A percentile compares a stretch with the other conserved stretches of the same genome.
Evolutionary conservation across 1,139 yeast species (phyloP).

Genomic region (Hyphopichia burtonii): DNA sequence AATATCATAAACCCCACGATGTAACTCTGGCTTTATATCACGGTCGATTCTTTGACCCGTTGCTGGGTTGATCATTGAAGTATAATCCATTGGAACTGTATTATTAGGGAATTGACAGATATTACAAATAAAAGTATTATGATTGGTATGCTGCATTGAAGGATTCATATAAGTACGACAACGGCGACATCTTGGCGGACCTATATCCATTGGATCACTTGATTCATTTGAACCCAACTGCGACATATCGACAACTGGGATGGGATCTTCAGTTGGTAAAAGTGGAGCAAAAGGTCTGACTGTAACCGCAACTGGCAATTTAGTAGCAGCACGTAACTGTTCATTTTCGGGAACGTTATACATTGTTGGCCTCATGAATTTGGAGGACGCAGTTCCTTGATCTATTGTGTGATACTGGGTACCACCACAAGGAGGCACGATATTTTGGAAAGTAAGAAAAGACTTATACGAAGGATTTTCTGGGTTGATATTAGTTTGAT

Average conservation of each 20-base stretch:
- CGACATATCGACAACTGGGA: conserved; percentile 70
- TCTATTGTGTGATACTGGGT: conserved; percentile 70
- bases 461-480: conserved; percentile 28
- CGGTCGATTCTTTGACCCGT: conserved; percentile 65
- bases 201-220: conserved; percentile 37
- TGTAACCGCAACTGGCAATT: conserved; percentile 78
- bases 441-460: conserved; percentile 70
- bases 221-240: conserved; percentile 24
- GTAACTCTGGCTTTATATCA: conserved; percentile 69
- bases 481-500: conserved; percentile 27
- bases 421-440: conserved; percentile 81
- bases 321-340: conserved; percentile 64
- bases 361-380: conserved; percentile 76
- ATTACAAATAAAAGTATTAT: conserved; percentile 75
- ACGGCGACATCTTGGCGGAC: conserved; percentile 87
- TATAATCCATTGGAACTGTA: conserved; percentile 66
- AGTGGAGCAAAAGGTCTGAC: conserved; percentile 81
- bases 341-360: conserved; percentile 81
- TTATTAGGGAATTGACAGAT: conserved; percentile 78
- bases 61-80: conserved; percentile 58
- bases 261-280: conserved; percentile 46
- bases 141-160: conserved; percentile 67
- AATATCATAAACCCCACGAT: conserved; percentile 82
- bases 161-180: conserved; percentile 92
- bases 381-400: conserved; percentile 83